Base-by-base conservation (phyloP, 352 stramenopile genomes). In the Thraustotheca clavata region DNA sequence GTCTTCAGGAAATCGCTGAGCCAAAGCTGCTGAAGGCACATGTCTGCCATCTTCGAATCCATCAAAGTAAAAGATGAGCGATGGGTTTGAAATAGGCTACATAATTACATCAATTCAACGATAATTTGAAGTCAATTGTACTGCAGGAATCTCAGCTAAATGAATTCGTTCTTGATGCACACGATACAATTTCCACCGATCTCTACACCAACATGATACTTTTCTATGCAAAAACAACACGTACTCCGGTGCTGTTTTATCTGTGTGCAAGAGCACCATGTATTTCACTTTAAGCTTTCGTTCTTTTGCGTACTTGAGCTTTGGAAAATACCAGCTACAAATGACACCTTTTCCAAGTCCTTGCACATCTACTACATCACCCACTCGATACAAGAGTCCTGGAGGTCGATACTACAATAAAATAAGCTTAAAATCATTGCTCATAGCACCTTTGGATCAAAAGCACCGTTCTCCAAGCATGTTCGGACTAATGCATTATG, bases 31-130 rank as follows among this genome's bases (percentile, higher is more conserved):
- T n/a, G 78, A 94, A 11, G 78, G 73, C n/a, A 83, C 49, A 49
- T 94, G 77, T 9, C 76, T 74, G 1, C 75, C 79, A 49, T 75
- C 59, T 29, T 73, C 69, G 54, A 89, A 94, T 2, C 79, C 73
- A 60, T 94, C 84, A 60, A 94, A 94, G 60, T 87, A 87, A 24
- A 91, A 67, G 14, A 93, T 71, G 1, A 90, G 60, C 2, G 71
- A 82, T 12, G 79, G 77, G 43, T 91, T 82, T 43, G 74, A 62
- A 29, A 91, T 69, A 16, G 79, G 65, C 81, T 90, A 34, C 3
- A 70, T 6, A 27, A 3, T 2, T 24, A 36, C 6, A 60, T 47
- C 32, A 36, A 60, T 20, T 24, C 22, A 3, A 46, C 11, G 26
- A 46, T n/a, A 7, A 46, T 43, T n/a, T 20, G 27, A 50, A 29